phyloP scores from a whole-genome alignment of 495 filamentous ascomycete species.

The Aspergillus incahuasiensis region DNA sequence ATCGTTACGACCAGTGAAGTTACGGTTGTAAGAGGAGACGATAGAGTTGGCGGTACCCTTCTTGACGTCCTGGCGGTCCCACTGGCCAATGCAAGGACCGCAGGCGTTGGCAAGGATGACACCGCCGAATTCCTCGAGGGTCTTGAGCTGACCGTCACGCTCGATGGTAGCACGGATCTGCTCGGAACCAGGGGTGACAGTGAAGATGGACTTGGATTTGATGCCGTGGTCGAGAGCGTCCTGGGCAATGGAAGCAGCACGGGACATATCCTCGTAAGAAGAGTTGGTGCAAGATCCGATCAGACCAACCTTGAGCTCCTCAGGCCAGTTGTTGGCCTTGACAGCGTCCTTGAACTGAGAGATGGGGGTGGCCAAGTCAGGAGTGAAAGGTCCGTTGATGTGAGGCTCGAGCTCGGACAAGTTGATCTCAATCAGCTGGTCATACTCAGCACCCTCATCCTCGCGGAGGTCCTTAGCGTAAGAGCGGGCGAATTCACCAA shows the following conservation, averaged over 20 bases:
- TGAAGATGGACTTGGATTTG: constrained; percentile 85
- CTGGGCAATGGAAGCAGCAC: constrained; percentile 85
- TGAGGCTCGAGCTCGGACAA: constrained; percentile 88
- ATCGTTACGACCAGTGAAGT: constrained; percentile 99
- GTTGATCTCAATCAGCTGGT: constrained; percentile 88
- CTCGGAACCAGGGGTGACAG: constrained; percentile 93
- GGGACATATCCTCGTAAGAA: constrained; percentile 97
- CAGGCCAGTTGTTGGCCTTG: constrained; percentile 76
- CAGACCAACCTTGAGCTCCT: constrained; percentile 82
- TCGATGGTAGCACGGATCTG: constrained; percentile 93
- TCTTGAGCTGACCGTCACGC: constrained; percentile 77
- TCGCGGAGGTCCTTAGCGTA: constrained; percentile 67
- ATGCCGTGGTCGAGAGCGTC: constrained; percentile 83
- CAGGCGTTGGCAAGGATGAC: constrained; percentile 92
- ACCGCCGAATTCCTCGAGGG: constrained; percentile 83
- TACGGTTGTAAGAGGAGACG: constrained; percentile 95
- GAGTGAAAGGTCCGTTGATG: constrained; percentile 96
- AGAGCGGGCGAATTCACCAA: constrained; percentile 80
- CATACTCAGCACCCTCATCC: constrained; percentile 88
- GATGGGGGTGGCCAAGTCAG: constrained; percentile 86
- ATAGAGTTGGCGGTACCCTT: constrained; percentile 98
- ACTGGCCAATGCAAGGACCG: constrained; percentile 82
- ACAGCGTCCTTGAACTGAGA: constrained; percentile 80
- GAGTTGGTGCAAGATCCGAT: constrained; percentile 99
- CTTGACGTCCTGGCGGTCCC: constrained; percentile 91